phyloP scores from a whole-genome alignment of 306 rosid species.

The Sesbania bispinosa region DNA sequence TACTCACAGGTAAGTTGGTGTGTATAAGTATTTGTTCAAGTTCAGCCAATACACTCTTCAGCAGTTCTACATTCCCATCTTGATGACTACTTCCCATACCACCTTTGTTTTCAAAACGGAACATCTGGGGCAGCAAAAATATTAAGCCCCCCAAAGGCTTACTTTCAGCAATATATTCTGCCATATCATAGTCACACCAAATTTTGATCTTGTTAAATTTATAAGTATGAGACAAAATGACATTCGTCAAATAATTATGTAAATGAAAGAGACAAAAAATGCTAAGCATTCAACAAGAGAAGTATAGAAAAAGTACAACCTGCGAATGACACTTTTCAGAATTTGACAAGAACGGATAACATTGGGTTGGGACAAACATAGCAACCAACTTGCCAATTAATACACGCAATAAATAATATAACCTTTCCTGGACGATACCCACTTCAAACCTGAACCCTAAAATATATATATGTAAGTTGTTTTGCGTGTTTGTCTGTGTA shows the following conservation, averaged over 20 bases:
- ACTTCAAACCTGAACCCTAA: neutral
- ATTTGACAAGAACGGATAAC: neutral
- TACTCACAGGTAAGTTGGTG: constrained; percentile 85
- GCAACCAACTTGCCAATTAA: neutral
- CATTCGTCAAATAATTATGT: constrained; percentile 15
- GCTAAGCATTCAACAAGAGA: neutral
- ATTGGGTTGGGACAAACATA: neutral
- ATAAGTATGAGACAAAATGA: neutral
- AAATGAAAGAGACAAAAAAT: neutral
- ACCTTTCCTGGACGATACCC: neutral
- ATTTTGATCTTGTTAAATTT: constrained; percentile 15
- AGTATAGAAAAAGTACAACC: neutral
- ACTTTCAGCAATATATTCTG: constrained; percentile 78
- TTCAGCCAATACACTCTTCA: constrained; percentile 53
- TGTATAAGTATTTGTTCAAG: constrained; percentile 82
- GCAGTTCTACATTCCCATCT: constrained; percentile 37
- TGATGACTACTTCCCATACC: constrained; percentile 30
- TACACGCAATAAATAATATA: neutral
- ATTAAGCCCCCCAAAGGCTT: constrained; percentile 88
- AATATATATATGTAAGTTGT: neutral
- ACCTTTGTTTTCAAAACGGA: constrained; percentile 46
- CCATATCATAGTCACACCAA: constrained; percentile 30
- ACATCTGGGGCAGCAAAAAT: constrained; percentile 77
- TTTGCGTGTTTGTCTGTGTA: neutral
- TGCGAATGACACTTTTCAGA: neutral